These are phyloP conservation scores for Capsicum rhomboideum DNA, from an alignment of 257 asterid species.

Conservation along the genomic window DNA sequence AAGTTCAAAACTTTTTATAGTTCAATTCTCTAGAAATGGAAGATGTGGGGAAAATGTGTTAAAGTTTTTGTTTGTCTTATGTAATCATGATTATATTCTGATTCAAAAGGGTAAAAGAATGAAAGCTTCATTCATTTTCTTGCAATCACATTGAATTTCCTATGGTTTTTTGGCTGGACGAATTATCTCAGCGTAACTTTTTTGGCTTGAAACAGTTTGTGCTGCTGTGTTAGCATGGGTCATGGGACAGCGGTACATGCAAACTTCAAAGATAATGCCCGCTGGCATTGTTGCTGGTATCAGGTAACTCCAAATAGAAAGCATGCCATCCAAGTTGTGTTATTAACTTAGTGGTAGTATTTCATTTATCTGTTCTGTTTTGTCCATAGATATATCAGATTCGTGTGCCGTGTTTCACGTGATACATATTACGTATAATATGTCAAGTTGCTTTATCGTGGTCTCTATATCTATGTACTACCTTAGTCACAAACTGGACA, in stretches of 20 bases:
- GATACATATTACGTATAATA: background rate
- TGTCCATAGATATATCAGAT: background rate
- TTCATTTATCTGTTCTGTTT: background rate
- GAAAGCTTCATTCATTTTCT: background rate
- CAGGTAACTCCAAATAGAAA: slow-evolving; percentile 41
- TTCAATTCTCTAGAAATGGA: background rate
- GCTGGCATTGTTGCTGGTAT: slow-evolving; percentile 91
- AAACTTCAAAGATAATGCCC: slow-evolving; percentile 86
- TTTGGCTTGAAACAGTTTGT: slow-evolving; percentile 33
- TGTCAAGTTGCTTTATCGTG: background rate
- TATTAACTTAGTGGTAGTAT: background rate
- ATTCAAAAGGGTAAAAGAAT: background rate
- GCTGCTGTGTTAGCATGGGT: slow-evolving; percentile 64
- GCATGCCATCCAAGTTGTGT: background rate
- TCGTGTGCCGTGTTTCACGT: background rate
- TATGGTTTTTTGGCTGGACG: background rate
- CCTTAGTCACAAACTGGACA: background rate
- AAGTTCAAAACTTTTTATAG: no score
- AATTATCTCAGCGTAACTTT: background rate
- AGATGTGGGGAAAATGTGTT: background rate
- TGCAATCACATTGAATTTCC: background rate
- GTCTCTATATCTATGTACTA: background rate
- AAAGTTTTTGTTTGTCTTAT: background rate
- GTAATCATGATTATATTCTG: background rate
- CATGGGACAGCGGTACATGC: slow-evolving; percentile 79